Percentiles rank a stretch among this genome's conserved stretches.
phyloP scores from a whole-genome alignment of 441 rosid species.

The Corymbia citriodora region DNA sequence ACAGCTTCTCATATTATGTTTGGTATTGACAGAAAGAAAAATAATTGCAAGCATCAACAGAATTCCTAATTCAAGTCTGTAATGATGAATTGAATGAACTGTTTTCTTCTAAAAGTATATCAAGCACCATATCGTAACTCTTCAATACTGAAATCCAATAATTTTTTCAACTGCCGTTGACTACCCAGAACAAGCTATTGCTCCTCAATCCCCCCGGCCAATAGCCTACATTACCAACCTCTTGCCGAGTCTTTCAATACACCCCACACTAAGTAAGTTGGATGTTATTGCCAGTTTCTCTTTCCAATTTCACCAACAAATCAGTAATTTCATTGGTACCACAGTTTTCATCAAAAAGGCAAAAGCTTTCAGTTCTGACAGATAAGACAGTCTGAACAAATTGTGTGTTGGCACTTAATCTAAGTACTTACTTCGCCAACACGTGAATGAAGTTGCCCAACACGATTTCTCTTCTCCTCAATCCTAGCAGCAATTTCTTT shows the following conservation, averaged over 20 bases:
- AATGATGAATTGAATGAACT: background rate
- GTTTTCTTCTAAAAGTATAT: background rate
- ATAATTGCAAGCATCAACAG: background rate
- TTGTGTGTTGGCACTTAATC: background rate
- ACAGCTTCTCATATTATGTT: background rate
- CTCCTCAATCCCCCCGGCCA: background rate
- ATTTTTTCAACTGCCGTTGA: background rate
- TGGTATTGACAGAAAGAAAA: background rate
- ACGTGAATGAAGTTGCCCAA: constrained; percentile 33
- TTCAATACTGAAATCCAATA: background rate
- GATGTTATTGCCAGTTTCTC: background rate
- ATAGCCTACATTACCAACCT: background rate
- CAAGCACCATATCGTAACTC: background rate
- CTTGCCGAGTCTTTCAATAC: background rate
- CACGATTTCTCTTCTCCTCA: constrained; percentile 34
- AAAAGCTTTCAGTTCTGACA: background rate
- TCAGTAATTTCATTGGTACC: background rate
- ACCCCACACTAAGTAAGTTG: background rate
- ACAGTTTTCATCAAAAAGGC: background rate
- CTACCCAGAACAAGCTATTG: background rate
- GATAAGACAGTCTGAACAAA: background rate
- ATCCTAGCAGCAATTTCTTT: constrained; percentile 50
- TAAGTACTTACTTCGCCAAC: constrained; percentile 36
- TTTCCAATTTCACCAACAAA: background rate
- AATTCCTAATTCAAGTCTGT: background rate